Evolutionary conservation across 305 asterid species (phyloP), one percentile per base, ranked within the genome.

Genomic region (Stenogyne calaminthoides): DNA sequence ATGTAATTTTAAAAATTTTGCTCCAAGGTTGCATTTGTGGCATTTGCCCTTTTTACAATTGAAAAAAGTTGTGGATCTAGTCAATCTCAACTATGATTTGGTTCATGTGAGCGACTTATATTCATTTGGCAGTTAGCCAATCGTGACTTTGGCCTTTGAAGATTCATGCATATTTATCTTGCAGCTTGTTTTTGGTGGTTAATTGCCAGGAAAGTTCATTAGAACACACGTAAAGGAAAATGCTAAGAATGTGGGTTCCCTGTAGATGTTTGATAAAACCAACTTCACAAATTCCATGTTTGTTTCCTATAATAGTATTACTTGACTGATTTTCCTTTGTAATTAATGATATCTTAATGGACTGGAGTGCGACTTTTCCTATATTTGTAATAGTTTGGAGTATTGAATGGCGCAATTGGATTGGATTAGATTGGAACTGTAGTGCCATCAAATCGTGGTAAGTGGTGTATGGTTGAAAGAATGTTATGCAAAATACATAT

Each of bases 51-150:
- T n/a, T n/a, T n/a, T n/a, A n/a, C n/a, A n/a, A n/a, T n/a, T 64
- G 60, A 37, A 67, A 75, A n/a, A 69, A 12, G 29, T 37, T 51
- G 67, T 46, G 69, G 55, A 60, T 59, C 44, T 65, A 66, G 71
- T 72, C 74, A 49, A 67, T 39, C 67, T 8, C 55, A 27, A 57
- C 8, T 68, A 54, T 62, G 64, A 68, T 67, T 15, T 49, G 16
- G 16, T 32, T 47, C 32, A 19, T 15, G 6, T 22, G 39, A 69
- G 32, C 57, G 49, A 12, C 65, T 63, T 36, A 64, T 20, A 9
- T 11, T 11, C n/a, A 3, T 57, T 67, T 49, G 59, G 70, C 49
- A 59, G 46, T 25, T 25, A 47, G 64, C 80, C 80, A 57, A 71
- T 56, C 64, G 56, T 62, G 75, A 62, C 67, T 69, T 42, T 51